phyloP scores from a whole-genome alignment of 257 asterid species.

The Euphrasia confusa region DNA sequence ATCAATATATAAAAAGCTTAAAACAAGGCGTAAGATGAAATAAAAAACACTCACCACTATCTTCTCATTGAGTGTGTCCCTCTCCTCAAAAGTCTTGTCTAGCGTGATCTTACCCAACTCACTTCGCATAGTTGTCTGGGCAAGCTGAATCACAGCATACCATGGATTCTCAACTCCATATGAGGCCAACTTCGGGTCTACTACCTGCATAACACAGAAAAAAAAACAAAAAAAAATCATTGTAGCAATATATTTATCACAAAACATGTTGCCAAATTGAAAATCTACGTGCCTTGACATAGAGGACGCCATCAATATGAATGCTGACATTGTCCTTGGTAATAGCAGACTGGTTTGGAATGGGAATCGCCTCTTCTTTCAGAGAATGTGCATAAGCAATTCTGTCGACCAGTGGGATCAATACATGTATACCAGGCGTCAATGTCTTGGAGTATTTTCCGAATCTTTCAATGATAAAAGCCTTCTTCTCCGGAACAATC shows the following conservation, averaged over 20 bases:
- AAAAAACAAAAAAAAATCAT: not conserved
- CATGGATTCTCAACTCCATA: constrained; percentile 91
- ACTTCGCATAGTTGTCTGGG: constrained; percentile 98
- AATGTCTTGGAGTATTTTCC: constrained; percentile 72
- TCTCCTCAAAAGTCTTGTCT: constrained; percentile 96
- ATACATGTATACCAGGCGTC: constrained; percentile 74
- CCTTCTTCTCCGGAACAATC: constrained; percentile 84
- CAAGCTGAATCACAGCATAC: constrained; percentile 81
- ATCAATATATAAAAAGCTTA: no score
- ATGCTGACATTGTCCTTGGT: constrained; percentile 93
- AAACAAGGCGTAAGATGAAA: not conserved
- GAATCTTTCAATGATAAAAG: constrained; percentile 75
- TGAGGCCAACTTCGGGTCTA: constrained; percentile 86
- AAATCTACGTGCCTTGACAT: constrained; percentile 52
- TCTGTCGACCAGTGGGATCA: constrained; percentile 74
- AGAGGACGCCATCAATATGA: constrained; percentile 75
- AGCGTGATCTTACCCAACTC: constrained; percentile 92
- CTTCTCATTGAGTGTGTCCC: constrained; percentile 77
- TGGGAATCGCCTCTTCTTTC: constrained; percentile 78
- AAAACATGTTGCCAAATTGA: no score
- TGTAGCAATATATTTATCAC: no score
- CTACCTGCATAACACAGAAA: constrained; percentile 42
- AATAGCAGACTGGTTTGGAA: constrained; percentile 74
- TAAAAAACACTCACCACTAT: constrained; percentile 63
- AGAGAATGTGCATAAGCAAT: constrained; percentile 85